Evolutionary conservation across 495 filamentous ascomycete species (phyloP).

Genomic region (Annulohypoxylon moriforme): DNA sequence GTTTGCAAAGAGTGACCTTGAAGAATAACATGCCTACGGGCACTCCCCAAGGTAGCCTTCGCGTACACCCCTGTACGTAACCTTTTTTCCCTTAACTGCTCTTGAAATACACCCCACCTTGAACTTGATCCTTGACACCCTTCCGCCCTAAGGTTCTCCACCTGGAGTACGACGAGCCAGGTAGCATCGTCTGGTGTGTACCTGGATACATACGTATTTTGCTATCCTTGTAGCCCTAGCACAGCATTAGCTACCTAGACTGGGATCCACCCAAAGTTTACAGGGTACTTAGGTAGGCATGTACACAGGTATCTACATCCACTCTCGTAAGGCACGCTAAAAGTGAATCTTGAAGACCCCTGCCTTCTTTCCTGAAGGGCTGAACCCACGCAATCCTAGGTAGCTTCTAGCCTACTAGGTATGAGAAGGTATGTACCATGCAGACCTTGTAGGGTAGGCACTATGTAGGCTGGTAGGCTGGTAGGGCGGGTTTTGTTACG

Average conservation of each 20-base stretch:
- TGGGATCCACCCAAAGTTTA: conserved; percentile 1
- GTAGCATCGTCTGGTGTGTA: background rate
- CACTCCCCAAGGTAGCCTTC: conserved; percentile 16
- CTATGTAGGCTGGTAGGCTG: conserved; percentile 23
- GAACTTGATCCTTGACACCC: conserved; percentile 1
- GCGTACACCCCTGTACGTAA: conserved; percentile 24
- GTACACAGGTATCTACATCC: too few relatives aligned
- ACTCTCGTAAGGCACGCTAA: conserved; percentile 21
- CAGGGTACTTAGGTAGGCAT: conserved; percentile 10
- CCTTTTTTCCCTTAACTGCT: conserved; percentile 1
- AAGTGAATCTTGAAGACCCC: conserved; percentile 14
- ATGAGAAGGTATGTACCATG: background rate
- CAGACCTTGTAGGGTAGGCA: background rate
- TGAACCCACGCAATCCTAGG: conserved; percentile 30
- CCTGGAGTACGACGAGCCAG: conserved; percentile 22
- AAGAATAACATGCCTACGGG: background rate
- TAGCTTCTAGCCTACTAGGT: conserved; percentile 4
- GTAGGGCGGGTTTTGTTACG: conserved; percentile 37
- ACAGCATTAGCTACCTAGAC: background rate
- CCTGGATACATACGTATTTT: conserved; percentile 1
- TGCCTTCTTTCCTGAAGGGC: conserved; percentile 22
- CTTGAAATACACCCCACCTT: conserved; percentile 24
- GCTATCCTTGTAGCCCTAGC: background rate
- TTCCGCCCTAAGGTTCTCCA: conserved; percentile 20
- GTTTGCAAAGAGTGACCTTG: too few relatives aligned